Evolutionary conservation across 768 basidiomycete species (phyloP), one percentile per base, ranked within the genome.

Genomic region (Russula sp.): DNA sequence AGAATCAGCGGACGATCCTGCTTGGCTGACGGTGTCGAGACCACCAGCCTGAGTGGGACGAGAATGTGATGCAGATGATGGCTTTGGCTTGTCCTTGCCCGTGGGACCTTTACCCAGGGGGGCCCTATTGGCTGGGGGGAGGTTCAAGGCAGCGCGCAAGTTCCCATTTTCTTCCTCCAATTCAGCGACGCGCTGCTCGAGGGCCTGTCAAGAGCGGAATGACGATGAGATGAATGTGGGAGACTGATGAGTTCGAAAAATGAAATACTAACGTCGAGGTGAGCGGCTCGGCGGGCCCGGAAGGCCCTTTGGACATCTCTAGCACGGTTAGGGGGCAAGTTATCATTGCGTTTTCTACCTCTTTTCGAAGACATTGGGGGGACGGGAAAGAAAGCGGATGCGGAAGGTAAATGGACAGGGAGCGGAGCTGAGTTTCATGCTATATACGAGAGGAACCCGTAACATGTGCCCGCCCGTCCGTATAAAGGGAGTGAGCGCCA

Each of bases 251-350:
- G 59, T 53, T 72, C 63, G 63, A 54, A 52, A 58, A 56, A 57
- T 9, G 55, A 32, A 34, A 27, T 54, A 75, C 78, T 68, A 66
- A 90, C 89, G 79, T 88, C 83, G 59, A 95, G 80, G 74, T 94
- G 92, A 61, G 91, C 91, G 65, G 91, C 91, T 69, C 92, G 84
- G 67, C 93, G 79, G 39, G 92, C 93, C 66, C 92, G 82, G 77
- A 94, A 95, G 9, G 91, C 92, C 71, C 92, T 77, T 72, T 95
- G 92, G 18, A 94, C 90, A 70, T 94, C 93, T 62, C 93, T 79
- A 34, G 92, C 91, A 66, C 91, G 84, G 70, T 88, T 88, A 4
- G 87, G 87, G 62, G 88, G 87, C 51, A 89, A 82, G 70, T 83
- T 86, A 74, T 89, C 86, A 74, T 89, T 88, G 72, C 90, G 79